phyloP scores from a whole-genome alignment of 345 rosid species.

The Bretschneidera sinensis region DNA sequence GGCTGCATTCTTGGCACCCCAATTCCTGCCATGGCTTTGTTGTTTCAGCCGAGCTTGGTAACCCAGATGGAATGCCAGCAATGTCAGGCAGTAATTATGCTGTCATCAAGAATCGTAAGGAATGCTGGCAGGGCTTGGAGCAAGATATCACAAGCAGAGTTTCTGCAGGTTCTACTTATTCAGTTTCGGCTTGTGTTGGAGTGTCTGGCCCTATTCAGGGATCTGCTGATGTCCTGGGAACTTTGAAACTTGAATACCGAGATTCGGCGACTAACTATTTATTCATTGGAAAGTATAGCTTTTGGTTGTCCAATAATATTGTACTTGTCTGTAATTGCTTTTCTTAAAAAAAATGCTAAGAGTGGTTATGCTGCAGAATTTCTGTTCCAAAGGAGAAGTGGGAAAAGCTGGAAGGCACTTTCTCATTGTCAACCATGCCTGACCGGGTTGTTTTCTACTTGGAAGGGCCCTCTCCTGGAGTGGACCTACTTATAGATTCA shows the following conservation, averaged over 20 bases:
- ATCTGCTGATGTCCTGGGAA: conserved; percentile 66
- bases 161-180: conserved; percentile 49
- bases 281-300: conserved; percentile 68
- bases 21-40: conserved; percentile 70
- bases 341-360: conserved; percentile 8
- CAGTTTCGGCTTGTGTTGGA: conserved; percentile 69
- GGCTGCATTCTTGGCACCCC: conserved; percentile 63
- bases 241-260: conserved; percentile 55
- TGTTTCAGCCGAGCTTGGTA: conserved; percentile 34
- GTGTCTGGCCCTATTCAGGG: conserved; percentile 57
- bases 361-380: conserved; percentile 42
- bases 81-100: conserved; percentile 44
- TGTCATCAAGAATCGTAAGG: conserved; percentile 70
- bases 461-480: conserved; percentile 91
- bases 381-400: conserved; percentile 56
- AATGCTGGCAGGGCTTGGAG: conserved; percentile 93
- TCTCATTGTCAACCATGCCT: conserved; percentile 57
- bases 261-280: conserved; percentile 48
- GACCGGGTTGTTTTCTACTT: conserved; percentile 67
- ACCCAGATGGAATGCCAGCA: conserved; percentile 28
- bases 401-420: conserved; percentile 75
- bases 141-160: conserved; percentile 76
- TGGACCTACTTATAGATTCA: conserved; percentile 68
- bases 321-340: neutral
- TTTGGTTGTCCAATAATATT: conserved; percentile 14